Evolutionary conservation across 1,284 basidiomycete species (phyloP), one percentile per base, ranked within the genome.

Genomic region (Marasmius sp.): DNA sequence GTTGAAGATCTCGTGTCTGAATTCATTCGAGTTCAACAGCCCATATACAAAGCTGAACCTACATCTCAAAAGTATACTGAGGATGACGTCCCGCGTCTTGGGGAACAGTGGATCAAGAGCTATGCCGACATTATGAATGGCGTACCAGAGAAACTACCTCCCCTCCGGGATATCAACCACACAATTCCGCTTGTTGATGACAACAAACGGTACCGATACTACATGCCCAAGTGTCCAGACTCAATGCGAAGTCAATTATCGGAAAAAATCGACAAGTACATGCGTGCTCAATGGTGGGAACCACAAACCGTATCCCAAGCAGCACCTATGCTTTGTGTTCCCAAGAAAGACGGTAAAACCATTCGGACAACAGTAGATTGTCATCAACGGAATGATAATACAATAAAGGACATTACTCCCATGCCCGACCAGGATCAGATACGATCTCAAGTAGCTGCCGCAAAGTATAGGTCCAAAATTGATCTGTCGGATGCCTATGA

Each of bases 391-490:
- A 79, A 80, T 57, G 68, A 73, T 0, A 80, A 80, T 58, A 79
- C 75, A 0, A 33, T 72, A 0, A 77, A 79, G 53, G 51, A 72
- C 55, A 68, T 76, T 0, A 77, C 74, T 0, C 79, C 75, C 2
- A 63, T 80, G 53, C 77, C 76, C 1, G 75, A 77, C 56, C 74
- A 75, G 27, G 72, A 77, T 9, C 57, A 68, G 0, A 78, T 79
- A 7, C 58, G 71, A 0, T 61, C 69, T 39, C 70, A 74, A 52
- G 70, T 77, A 0, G 68, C 71, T 0, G 43, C 63, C 22, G 69
- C 67, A 11, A 67, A 65, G 43, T 71, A 70, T 54, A 33, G 69
- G 0, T 68, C 70, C 1, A 70, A 75, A 41, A 69, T 77, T 14
- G 73, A 78, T 58, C 60, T 73, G 16, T 71, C 72, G 3, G 73